Percentiles rank a stretch among this genome's conserved stretches.
These are phyloP conservation scores for Podaxis sp. DNA, from an alignment of 768 basidiomycete species.

Conservation along the genomic window DNA sequence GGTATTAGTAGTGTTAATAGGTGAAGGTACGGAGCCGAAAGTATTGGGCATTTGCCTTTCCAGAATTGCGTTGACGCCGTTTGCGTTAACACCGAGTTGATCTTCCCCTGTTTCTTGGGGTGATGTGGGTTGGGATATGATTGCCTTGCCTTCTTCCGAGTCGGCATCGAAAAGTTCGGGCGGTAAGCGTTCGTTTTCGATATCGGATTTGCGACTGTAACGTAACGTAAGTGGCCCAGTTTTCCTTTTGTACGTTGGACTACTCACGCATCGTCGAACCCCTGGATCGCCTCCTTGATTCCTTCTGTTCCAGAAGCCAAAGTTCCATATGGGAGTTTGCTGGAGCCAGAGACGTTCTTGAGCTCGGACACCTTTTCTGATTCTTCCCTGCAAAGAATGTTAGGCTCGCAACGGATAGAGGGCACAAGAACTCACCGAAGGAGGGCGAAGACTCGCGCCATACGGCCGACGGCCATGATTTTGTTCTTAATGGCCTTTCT, in stretches of 20 bases:
- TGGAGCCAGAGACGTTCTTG: conserved; percentile 83
- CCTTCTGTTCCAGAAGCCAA: conserved; percentile 90
- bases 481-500: conserved; percentile 96
- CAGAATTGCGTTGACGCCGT: conserved; percentile 45
- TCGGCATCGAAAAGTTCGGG: conserved; percentile 89
- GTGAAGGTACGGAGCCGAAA: conserved; percentile 20
- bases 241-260: neutral
- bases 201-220: conserved; percentile 89
- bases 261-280: conserved; percentile 94
- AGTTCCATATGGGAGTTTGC: conserved; percentile 77
- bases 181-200: conserved; percentile 98
- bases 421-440: conserved; percentile 64
- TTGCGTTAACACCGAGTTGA: conserved; percentile 44
- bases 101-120: conserved; percentile 47
- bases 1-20: conserved; percentile 21
- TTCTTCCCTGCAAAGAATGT: conserved; percentile 69
- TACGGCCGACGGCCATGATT: conserved; percentile 95
- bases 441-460: conserved; percentile 94
- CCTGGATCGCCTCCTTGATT: conserved; percentile 90
- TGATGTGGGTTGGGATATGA: conserved; percentile 56
- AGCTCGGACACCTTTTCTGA: conserved; percentile 97
- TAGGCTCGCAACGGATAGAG: conserved; percentile 1
- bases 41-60: conserved; percentile 34
- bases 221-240: neutral
- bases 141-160: conserved; percentile 69